A percentile compares a stretch with the other conserved stretches of the same genome.
Conservation (phyloP, 139 green algal species). For the Micractinium sp. region DNA sequence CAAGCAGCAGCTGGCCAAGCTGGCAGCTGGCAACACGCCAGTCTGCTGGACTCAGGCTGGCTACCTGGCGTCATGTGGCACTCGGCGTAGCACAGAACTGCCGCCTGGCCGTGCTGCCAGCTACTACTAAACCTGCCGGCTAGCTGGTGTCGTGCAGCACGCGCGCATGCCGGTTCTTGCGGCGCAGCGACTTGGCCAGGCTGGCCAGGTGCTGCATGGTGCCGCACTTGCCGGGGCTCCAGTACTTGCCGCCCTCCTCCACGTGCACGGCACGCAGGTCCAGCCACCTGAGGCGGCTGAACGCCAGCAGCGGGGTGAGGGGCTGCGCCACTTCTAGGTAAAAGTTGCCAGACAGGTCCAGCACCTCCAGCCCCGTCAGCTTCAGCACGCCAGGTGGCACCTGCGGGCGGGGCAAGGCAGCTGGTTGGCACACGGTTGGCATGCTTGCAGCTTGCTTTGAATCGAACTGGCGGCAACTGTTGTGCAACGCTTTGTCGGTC, state of each 20-base stretch:
- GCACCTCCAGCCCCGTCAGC: conserved; percentile 44
- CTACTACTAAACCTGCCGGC: neutral
- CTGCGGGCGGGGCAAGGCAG: neutral
- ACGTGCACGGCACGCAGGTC: conserved; percentile 61
- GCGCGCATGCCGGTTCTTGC: conserved; percentile 15
- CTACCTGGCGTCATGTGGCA: too few species aligned
- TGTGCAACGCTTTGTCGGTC: too few species aligned
- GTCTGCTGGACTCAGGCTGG: neutral
- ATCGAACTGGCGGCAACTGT: too few species aligned
- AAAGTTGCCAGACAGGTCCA: conserved; percentile 29
- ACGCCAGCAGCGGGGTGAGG: conserved; percentile 34
- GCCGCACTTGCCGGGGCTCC: conserved; percentile 60
- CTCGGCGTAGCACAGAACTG: too few species aligned
- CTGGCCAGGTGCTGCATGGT: conserved; percentile 63
- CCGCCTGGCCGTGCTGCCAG: too few species aligned
- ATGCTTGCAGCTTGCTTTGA: neutral
- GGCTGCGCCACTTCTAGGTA: neutral
- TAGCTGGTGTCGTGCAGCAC: conserved; percentile 48
- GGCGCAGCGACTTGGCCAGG: conserved; percentile 57
- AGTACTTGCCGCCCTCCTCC: conserved; percentile 43
- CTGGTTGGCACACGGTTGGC: neutral
- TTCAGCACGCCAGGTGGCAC: conserved; percentile 47
- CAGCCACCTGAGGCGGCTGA: conserved; percentile 47
- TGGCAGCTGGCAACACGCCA: too few species aligned
- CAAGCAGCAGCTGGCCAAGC: neutral